These are phyloP conservation scores for Backusella morwellensis DNA, from an alignment of 192 early-diverging fungal genomes.

Conservation along the genomic window DNA sequence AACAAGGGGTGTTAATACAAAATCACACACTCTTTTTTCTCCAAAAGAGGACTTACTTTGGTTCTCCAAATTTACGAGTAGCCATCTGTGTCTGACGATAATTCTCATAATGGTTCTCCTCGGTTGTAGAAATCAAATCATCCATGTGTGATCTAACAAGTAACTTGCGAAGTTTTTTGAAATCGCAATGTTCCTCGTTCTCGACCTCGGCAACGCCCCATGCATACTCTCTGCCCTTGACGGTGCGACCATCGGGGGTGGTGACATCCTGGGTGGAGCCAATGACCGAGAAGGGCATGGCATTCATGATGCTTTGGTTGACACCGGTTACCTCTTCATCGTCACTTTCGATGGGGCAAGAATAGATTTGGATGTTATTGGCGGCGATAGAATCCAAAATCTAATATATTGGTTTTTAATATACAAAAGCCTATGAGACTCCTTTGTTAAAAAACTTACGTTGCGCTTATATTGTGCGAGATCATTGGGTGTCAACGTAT, in stretches of 20 bases:
- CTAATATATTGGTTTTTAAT: slow-evolving; percentile 10
- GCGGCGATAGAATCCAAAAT: slow-evolving; percentile 77
- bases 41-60: slow-evolving; percentile 53
- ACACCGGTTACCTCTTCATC: slow-evolving; percentile 74
- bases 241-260: slow-evolving; percentile 78
- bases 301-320: slow-evolving; percentile 80
- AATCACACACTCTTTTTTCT: not conserved
- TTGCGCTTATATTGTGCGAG: slow-evolving; percentile 81
- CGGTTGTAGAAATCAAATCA: slow-evolving; percentile 89
- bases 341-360: slow-evolving; percentile 73
- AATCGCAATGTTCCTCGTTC: slow-evolving; percentile 93
- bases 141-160: slow-evolving; percentile 91
- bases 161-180: slow-evolving; percentile 88
- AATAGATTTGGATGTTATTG: slow-evolving; percentile 82
- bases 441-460: slow-evolving; percentile 29
- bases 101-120: slow-evolving; percentile 94
- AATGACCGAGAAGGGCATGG: slow-evolving; percentile 96
- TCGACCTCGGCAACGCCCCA: slow-evolving; percentile 97
- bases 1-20: not conserved
- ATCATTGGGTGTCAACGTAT: slow-evolving; percentile 84
- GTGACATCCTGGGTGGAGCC: slow-evolving; percentile 84
- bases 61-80: slow-evolving; percentile 83
- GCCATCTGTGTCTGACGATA: slow-evolving; percentile 87
- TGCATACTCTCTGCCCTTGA: slow-evolving; percentile 87
- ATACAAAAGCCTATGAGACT: slow-evolving; percentile 13